Evolutionary conservation across 495 filamentous ascomycete genomes (phyloP).

Genomic region (Xanthoparmelia taractica): DNA sequence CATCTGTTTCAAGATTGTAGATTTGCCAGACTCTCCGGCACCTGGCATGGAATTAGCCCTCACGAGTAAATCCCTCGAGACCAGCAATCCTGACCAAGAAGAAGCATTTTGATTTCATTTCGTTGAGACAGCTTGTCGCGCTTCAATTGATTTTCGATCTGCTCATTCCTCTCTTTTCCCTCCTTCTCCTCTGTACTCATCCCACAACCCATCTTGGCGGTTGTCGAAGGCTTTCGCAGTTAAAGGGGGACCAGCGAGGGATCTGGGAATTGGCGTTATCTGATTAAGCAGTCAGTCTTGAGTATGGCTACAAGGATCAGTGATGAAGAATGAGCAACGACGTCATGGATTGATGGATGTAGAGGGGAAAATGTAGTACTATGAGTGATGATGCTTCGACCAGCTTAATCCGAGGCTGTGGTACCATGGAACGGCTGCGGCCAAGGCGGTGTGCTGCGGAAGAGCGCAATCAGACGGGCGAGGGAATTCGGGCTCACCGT

Average conservation of each 20-base stretch:
- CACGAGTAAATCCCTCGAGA: not conserved
- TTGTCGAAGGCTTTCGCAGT: slow-evolving; percentile 8
- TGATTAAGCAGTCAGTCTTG: slow-evolving; percentile 13
- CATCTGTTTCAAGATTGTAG: slow-evolving; percentile 99
- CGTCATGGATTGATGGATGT: not conserved
- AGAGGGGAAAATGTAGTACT: not conserved
- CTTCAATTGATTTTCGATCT: slow-evolving; percentile 98
- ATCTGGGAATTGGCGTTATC: not conserved
- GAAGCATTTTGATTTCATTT: slow-evolving; percentile 98
- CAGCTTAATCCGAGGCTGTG: not conserved
- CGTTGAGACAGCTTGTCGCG: slow-evolving; percentile 90
- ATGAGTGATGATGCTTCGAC: not conserved
- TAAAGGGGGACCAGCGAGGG: slow-evolving; percentile 6
- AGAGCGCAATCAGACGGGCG: not conserved
- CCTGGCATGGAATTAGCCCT: slow-evolving; percentile 44
- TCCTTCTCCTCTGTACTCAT: slow-evolving; percentile 99
- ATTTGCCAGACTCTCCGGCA: slow-evolving; percentile 99
- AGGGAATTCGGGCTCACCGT: not conserved
- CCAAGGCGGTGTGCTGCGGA: slow-evolving; percentile 6
- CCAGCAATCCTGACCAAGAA: slow-evolving; percentile 64
- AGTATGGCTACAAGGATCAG: not conserved
- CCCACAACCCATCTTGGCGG: slow-evolving; percentile 92
- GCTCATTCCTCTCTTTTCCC: slow-evolving; percentile 97
- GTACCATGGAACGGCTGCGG: not conserved
- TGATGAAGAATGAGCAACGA: slow-evolving; percentile 4